These are phyloP conservation scores for Schwanniomyces etchellsii DNA, from an alignment of 1,139 yeast genomes.

Conservation along the genomic window DNA sequence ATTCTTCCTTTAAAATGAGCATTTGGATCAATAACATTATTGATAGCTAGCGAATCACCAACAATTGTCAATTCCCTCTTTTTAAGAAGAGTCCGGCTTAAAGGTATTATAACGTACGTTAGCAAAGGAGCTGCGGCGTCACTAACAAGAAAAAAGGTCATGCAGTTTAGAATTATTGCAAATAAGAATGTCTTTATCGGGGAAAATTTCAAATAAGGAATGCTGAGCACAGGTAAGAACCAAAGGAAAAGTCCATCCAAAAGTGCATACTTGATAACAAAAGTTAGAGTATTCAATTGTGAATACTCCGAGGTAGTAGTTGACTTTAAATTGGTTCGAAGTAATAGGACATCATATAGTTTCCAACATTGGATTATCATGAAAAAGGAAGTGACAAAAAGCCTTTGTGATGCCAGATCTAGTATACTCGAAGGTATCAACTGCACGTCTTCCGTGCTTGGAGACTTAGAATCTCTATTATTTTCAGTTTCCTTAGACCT, in stretches of 20 bases:
- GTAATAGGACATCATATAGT: conserved; percentile 57
- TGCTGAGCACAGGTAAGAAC: conserved; percentile 64
- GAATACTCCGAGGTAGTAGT: conserved; percentile 9
- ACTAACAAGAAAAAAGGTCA: conserved; percentile 40
- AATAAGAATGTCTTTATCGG: conserved; percentile 48
- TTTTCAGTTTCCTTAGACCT: too few relatives aligned
- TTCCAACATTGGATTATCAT: conserved; percentile 76
- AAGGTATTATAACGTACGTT: conserved; percentile 25
- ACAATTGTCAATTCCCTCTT: conserved; percentile 62
- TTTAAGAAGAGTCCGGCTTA: conserved; percentile 43
- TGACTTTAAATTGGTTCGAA: conserved; percentile 26
- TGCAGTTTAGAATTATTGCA: conserved; percentile 27
- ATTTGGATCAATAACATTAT: conserved; percentile 52
- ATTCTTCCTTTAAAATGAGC: conserved; percentile 80
- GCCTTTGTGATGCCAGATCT: conserved; percentile 80
- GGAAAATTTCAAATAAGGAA: conserved; percentile 64
- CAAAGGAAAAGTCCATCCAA: conserved; percentile 70
- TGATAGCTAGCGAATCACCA: conserved; percentile 46
- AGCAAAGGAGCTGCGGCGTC: conserved; percentile 32
- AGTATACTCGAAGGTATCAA: conserved; percentile 52
- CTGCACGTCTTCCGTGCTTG: too few relatives aligned
- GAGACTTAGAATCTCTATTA: too few relatives aligned
- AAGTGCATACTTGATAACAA: conserved; percentile 63
- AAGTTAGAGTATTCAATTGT: conserved; percentile 45
- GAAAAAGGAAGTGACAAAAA: conserved; percentile 61